Evolutionary conservation across 768 basidiomycete species (phyloP), one percentile per base, ranked within the genome.

Genomic region (Podaxis sp.): DNA sequence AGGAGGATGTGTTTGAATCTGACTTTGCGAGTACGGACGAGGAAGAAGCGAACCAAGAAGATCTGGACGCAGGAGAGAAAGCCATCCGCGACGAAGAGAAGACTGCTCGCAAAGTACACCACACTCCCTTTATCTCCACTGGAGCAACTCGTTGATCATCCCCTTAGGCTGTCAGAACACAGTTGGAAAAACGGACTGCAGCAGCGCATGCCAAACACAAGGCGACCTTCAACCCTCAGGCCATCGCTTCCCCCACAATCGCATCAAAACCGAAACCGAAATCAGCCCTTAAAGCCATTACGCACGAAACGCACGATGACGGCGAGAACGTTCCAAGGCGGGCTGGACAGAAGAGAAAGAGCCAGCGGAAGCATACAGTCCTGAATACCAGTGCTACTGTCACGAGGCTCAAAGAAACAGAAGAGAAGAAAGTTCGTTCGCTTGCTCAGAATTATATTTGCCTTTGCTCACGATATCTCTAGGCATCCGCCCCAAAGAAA

Each of bases 11-110:
- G 7, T 91, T 93, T 63, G 91, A 82, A 66, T 91, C 89, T 9
- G 93, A 94, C 71, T 94, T 95, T 68, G 90, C 86, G 65, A 91
- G 89, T 66, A 94, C 93, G 0, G 93, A 94, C 62, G 91, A 91
- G 46, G 87, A 87, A 63, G 79, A 82, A 40, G 79, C 73, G 1
- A 80, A 82, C n/a, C 81, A 82, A 25, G 83, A 81, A 11, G 75
- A 77, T 12, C 12, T 50, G 17, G 84, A 84, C 4, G 79, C 75
- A 4, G 87, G 77, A 0, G 91, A 93, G 67, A 80, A 74, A 46
- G 76, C 74, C n/a, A 76, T 82, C 3, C 72, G 76, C 37, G 86
- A 88, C 9, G 90, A 91, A 66, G 89, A 91, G 58, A 81, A 75
- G 62, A 77, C 76, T 46, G 73, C 72, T 22, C 75, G 77, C 64